Evolutionary conservation across 345 rosid species (phyloP), one percentile per base, ranked within the genome.

Genomic region (Dipteronia dyeriana): DNA sequence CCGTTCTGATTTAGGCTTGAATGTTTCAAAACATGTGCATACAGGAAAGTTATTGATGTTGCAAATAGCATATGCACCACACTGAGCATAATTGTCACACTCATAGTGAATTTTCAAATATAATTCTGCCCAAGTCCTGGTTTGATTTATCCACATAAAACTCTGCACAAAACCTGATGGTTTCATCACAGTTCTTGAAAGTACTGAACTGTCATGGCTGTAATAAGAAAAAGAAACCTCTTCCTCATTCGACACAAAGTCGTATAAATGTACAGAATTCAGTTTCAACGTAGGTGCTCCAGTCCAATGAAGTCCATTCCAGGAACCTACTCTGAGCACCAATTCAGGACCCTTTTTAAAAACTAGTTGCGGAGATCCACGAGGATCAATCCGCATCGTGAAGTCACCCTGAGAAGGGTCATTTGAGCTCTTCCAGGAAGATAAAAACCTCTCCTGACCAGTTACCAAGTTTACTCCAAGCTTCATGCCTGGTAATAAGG

Each of bases 41-140:
- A 17, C 7, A 10, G 76, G 75, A 11, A 75, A 47, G 12, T 49
- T 68, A 8, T 69, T 49, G 8, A 62, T 79, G 38, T 63, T 70
- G 63, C 83, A 80, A 25, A 17, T 70, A 23, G 67, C 83, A 17
- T 80, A 54, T 38, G 67, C 66, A 7, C 79, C 83, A 59, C 82
- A 79, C n/a, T 38, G 20, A 5, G 70, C 78, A 70, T 79, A 79
- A 3, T 14, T 16, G 16, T 76, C 76, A 38, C 79, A 80, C 22
- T 71, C 49, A 64, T 80, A 76, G 5, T 9, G 20, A 45, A 11
- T 38, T 9, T 11, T 23, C 1, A 69, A n/a, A 34, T 65, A 70
- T 43, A 60, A 70, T 19, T 14, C 19, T 14, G 29, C 9, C 83
- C 79, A 80, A 12, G 22, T 45, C 0, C 9, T 66, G 22, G 66